phyloP scores from a whole-genome alignment of 345 rosid genomes.

The Jatropha curcas region DNA sequence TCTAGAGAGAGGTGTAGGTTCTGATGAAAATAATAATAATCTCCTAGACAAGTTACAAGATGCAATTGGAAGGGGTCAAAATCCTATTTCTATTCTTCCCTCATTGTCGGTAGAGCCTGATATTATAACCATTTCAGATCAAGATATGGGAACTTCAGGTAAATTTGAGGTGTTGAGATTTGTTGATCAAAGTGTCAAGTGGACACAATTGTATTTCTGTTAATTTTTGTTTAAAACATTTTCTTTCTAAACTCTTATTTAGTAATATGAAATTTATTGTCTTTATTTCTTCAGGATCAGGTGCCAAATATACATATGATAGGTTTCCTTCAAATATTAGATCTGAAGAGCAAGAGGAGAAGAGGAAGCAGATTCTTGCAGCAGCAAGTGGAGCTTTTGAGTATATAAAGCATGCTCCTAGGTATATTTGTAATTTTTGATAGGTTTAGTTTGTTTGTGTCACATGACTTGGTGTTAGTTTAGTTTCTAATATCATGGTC shows the following conservation, averaged over 20 bases:
- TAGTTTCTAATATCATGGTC: neutral
- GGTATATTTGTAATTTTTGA: constrained; percentile 47
- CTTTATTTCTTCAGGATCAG: constrained; percentile 55
- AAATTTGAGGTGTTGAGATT: constrained; percentile 19
- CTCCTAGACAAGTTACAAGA: constrained; percentile 96
- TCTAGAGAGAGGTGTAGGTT: constrained; percentile 74
- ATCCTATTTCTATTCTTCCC: constrained; percentile 77
- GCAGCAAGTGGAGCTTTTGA: constrained; percentile 89
- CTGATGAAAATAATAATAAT: constrained; percentile 68
- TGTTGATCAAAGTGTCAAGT: neutral
- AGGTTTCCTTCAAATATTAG: constrained; percentile 88
- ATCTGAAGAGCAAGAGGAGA: constrained; percentile 93
- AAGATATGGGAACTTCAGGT: constrained; percentile 76
- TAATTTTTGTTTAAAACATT: neutral
- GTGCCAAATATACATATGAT: constrained; percentile 86
- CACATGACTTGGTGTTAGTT: neutral
- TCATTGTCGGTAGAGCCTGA: constrained; percentile 67
- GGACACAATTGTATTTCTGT: neutral
- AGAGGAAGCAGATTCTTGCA: constrained; percentile 91
- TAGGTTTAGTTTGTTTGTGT: constrained; percentile 11
- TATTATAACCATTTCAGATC: constrained; percentile 86
- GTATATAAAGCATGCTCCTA: constrained; percentile 64
- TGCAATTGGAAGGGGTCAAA: constrained; percentile 95
- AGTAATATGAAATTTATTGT: constrained; percentile 18
- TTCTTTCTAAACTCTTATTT: too few species aligned